Evolutionary conservation across 768 basidiomycete genomes (phyloP).

Genomic region (Guyanaporus albipodus): DNA sequence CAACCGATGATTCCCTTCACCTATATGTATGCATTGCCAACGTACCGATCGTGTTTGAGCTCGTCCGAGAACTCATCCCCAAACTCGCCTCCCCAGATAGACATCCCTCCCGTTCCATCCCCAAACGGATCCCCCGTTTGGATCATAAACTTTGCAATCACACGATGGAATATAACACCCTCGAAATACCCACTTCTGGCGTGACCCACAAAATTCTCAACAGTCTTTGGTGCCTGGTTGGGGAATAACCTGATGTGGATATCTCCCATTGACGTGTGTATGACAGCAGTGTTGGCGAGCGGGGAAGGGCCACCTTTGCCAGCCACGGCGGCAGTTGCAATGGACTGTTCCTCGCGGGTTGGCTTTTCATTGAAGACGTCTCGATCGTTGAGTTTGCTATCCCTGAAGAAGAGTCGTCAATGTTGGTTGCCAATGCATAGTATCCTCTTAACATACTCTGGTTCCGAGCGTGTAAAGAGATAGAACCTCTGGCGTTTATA

Average conservation of each 20-base stretch:
- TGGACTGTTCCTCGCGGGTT: constrained; percentile 90
- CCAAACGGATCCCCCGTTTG: constrained; percentile 96
- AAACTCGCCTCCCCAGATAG: constrained; percentile 87
- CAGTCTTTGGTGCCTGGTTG: constrained; percentile 86
- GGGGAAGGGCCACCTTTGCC: constrained; percentile 59
- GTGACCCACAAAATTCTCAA: constrained; percentile 97
- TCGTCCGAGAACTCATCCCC: constrained; percentile 93
- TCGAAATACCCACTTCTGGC: constrained; percentile 89
- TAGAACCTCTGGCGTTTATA: constrained; percentile 94
- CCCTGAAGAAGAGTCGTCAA: constrained; percentile 42
- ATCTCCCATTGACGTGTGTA: constrained; percentile 95
- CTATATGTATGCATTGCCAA: not conserved
- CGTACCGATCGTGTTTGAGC: constrained; percentile 83
- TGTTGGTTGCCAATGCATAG: not conserved
- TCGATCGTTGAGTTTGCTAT: constrained; percentile 82
- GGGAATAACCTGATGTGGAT: constrained; percentile 90
- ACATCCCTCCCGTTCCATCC: constrained; percentile 88
- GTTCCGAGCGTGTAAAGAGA: constrained; percentile 86
- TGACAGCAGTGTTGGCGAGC: constrained; percentile 75
- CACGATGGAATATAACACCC: constrained; percentile 91
- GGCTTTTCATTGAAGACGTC: constrained; percentile 99
- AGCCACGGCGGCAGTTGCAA: constrained; percentile 59
- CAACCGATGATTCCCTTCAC: not conserved
- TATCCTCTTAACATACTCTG: constrained; percentile 61
- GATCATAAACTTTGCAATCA: constrained; percentile 98